Evolutionary conservation across 192 early-diverging fungal species (phyloP).

Genomic region (Umbelopsis sp.): DNA sequence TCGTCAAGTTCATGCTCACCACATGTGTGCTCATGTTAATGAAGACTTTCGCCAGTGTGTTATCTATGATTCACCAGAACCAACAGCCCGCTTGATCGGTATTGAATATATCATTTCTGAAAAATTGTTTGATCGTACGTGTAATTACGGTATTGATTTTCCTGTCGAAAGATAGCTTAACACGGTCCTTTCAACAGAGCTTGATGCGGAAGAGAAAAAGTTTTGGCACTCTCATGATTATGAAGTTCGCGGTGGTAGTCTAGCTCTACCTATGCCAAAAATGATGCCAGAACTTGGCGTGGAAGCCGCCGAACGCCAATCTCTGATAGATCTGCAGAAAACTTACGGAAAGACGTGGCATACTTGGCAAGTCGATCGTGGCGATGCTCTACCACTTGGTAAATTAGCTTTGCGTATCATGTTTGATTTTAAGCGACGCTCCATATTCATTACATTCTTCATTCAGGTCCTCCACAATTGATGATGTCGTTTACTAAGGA

Average conservation of each 20-base stretch:
- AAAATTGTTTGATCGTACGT: constrained; percentile 49
- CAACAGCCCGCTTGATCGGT: constrained; percentile 51
- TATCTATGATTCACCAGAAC: constrained; percentile 48
- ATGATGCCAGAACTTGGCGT: constrained; percentile 37
- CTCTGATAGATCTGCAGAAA: constrained; percentile 38
- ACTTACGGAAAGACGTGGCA: constrained; percentile 56
- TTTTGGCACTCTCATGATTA: constrained; percentile 64
- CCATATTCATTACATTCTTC: not conserved
- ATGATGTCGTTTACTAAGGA: constrained; percentile 47
- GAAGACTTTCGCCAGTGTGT: constrained; percentile 60
- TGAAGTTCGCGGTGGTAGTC: constrained; percentile 52
- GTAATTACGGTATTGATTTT: too few relatives aligned
- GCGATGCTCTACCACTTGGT: constrained; percentile 46
- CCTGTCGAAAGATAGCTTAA: not conserved
- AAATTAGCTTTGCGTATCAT: not conserved
- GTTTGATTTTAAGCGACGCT: not conserved
- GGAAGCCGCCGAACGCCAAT: constrained; percentile 35
- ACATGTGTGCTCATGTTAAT: constrained; percentile 54
- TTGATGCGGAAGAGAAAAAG: constrained; percentile 51
- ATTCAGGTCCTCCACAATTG: constrained; percentile 47
- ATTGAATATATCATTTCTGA: constrained; percentile 65
- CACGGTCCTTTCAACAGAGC: not conserved
- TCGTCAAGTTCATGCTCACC: constrained; percentile 53
- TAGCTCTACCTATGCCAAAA: constrained; percentile 36
- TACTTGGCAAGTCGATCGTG: constrained; percentile 55